Conservation (phyloP, 2,329 filamentous ascomycete species). For the Botrytis pseudocinerea region DNA sequence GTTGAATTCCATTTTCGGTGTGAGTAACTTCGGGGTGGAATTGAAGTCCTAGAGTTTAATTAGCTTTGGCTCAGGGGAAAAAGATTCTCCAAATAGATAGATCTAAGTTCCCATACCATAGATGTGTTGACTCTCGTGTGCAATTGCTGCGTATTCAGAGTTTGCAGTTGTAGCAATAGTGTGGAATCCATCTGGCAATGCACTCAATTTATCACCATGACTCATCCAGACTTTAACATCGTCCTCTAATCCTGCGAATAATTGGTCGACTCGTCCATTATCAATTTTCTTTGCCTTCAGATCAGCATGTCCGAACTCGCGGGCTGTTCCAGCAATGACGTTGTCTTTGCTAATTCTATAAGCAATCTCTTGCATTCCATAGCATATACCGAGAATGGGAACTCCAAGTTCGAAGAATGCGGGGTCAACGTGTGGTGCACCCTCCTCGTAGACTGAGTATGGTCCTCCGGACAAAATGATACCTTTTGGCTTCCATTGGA, state of each 20-base stretch:
- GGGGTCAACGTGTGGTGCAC: constrained; percentile 76
- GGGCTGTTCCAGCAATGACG: constrained; percentile 64
- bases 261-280: constrained; percentile 64
- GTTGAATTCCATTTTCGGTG: constrained; percentile 65
- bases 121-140: constrained; percentile 67
- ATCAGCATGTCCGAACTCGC: constrained; percentile 43
- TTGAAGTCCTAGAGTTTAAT: constrained; percentile 19
- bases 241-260: constrained; percentile 76
- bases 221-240: constrained; percentile 78
- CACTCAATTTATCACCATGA: constrained; percentile 81
- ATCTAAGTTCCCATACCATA: constrained; percentile 53
- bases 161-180: constrained; percentile 75
- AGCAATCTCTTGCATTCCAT: constrained; percentile 69
- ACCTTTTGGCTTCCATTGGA: constrained; percentile 78
- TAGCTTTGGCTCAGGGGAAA: background rate
- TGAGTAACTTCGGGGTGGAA: constrained; percentile 61
- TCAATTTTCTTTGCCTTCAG: constrained; percentile 60
- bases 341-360: constrained; percentile 64
- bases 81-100: background rate
- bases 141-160: constrained; percentile 77
- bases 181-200: constrained; percentile 71
- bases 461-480: constrained; percentile 75
- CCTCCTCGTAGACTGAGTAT: constrained; percentile 78
- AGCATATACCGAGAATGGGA: constrained; percentile 44
- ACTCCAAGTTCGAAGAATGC: constrained; percentile 61